Evolutionary conservation across 306 rosid genomes (phyloP).

Genomic region (Prunus campanulata): DNA sequence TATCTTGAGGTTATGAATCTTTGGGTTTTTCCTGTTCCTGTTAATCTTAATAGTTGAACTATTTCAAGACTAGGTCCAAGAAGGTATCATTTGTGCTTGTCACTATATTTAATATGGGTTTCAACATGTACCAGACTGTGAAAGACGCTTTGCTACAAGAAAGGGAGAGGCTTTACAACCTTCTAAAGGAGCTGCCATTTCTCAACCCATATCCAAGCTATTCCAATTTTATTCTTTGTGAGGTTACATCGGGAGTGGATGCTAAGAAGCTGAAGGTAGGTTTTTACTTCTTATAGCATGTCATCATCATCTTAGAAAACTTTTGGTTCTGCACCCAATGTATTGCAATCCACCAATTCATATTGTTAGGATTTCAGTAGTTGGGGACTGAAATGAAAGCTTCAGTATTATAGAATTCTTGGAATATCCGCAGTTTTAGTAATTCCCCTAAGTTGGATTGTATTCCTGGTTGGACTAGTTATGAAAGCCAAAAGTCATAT

Average conservation of each 20-base stretch:
- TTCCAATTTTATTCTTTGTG: constrained; percentile 94
- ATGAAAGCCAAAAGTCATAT: background rate
- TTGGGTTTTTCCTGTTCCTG: background rate
- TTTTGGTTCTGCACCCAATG: background rate
- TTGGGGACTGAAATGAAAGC: background rate
- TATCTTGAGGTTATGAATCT: constrained; percentile 67
- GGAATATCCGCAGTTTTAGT: background rate
- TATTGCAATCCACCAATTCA: background rate
- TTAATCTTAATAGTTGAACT: background rate
- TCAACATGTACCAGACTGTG: constrained; percentile 57
- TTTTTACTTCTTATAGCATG: background rate
- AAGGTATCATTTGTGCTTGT: background rate
- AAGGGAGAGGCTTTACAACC: constrained; percentile 68
- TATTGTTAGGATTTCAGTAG: background rate
- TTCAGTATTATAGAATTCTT: background rate
- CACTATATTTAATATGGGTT: constrained; percentile 27
- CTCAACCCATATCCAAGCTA: constrained; percentile 81
- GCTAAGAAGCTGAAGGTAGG: constrained; percentile 89
- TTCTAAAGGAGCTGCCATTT: constrained; percentile 69
- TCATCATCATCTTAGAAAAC: background rate
- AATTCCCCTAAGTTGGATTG: background rate
- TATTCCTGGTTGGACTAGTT: too few relatives aligned
- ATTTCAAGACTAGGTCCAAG: background rate
- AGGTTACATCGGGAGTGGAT: constrained; percentile 74
- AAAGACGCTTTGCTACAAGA: constrained; percentile 78